A percentile compares a stretch with the other conserved stretches of the same genome.
Conservation (phyloP, 768 basidiomycete genomes). For the Pisolithus sp. region DNA sequence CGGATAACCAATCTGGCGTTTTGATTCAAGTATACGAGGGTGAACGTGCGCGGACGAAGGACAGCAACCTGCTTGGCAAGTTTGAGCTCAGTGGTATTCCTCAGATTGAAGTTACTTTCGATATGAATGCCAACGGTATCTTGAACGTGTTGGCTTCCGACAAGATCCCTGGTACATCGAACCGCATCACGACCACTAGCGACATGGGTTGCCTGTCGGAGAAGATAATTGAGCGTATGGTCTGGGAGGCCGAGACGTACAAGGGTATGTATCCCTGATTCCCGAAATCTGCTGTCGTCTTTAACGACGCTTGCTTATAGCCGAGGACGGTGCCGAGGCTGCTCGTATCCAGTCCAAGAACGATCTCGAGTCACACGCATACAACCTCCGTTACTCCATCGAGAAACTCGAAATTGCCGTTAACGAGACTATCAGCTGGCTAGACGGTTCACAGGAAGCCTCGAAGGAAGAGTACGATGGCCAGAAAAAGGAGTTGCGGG, state of each 20-base stretch:
- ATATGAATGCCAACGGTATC: background rate
- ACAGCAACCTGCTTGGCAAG: constrained; percentile 40
- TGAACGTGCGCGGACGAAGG: constrained; percentile 94
- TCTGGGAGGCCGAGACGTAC: background rate
- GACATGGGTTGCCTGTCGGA: background rate
- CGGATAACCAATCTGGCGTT: constrained; percentile 91
- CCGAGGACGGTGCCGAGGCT: too few relatives aligned
- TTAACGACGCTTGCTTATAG: too few relatives aligned
- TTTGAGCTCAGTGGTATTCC: constrained; percentile 66
- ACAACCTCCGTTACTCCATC: too few relatives aligned
- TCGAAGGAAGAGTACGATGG: too few relatives aligned
- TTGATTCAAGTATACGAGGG: constrained; percentile 69
- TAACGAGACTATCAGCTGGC: too few relatives aligned
- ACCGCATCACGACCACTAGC: background rate
- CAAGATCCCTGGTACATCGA: background rate
- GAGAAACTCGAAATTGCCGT: too few relatives aligned
- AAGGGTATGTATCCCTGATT: too few relatives aligned
- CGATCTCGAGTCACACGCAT: too few relatives aligned
- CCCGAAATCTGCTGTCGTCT: too few relatives aligned
- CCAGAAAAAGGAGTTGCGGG: too few relatives aligned
- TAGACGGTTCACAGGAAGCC: too few relatives aligned
- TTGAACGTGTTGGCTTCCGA: background rate
- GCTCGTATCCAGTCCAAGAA: too few relatives aligned
- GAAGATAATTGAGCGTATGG: background rate
- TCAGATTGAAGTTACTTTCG: constrained; percentile 50